These are phyloP conservation scores for Pseudogymnoascus sp. DNA, from an alignment of 2,329 filamentous ascomycete species.

Conservation along the genomic window DNA sequence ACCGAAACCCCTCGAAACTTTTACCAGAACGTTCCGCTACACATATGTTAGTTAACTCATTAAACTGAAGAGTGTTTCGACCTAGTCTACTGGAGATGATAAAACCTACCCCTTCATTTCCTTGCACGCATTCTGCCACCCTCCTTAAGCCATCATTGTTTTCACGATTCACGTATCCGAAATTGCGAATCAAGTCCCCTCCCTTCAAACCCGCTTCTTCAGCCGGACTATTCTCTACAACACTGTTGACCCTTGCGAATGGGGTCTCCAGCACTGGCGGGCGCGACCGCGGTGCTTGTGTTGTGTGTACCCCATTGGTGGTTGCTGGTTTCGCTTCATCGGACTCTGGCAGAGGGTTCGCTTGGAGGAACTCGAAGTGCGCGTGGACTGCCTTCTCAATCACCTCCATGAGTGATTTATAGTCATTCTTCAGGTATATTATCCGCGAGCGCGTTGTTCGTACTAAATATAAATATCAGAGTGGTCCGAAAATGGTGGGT, in stretches of 20 bases:
- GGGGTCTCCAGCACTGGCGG: slow-evolving; percentile 42
- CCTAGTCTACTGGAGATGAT: not conserved
- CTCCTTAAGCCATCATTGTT: slow-evolving; percentile 82
- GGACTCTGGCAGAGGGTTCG: slow-evolving; percentile 31
- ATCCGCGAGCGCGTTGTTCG: slow-evolving; percentile 88
- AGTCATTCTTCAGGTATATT: slow-evolving; percentile 83
- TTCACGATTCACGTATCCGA: slow-evolving; percentile 72
- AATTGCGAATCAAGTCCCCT: slow-evolving; percentile 74
- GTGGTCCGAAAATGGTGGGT: not conserved
- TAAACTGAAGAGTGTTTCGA: not conserved
- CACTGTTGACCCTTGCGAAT: slow-evolving; percentile 85
- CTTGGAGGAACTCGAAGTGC: slow-evolving; percentile 68
- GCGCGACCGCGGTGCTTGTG: slow-evolving; percentile 27
- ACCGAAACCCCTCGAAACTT: slow-evolving; percentile 39
- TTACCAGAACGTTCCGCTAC: slow-evolving; percentile 63
- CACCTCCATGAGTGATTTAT: slow-evolving; percentile 75
- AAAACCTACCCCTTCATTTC: slow-evolving; percentile 73
- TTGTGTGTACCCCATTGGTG: slow-evolving; percentile 19
- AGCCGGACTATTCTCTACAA: slow-evolving; percentile 71
- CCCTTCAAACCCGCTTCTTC: slow-evolving; percentile 69
- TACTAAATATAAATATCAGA: slow-evolving; percentile 43
- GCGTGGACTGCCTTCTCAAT: slow-evolving; percentile 84
- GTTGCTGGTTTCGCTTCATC: slow-evolving; percentile 19
- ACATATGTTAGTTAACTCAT: not conserved
- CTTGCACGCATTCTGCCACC: slow-evolving; percentile 82